Conservation (phyloP, 306 rosid genomes). For the Geum urbanum region DNA sequence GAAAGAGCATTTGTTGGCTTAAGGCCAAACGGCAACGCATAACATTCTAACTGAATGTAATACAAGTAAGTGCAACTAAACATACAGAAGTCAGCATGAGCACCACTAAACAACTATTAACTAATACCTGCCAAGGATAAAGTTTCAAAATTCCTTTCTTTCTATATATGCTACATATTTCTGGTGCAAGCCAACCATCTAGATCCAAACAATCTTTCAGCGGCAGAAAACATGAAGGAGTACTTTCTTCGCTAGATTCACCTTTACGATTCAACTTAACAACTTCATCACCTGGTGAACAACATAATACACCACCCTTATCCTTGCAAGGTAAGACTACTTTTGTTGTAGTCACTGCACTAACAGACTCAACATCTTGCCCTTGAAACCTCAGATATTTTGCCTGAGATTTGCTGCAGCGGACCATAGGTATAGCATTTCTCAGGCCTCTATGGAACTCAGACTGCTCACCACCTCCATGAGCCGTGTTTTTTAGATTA, state of each 20-base stretch:
- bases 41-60: not conserved
- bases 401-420: constrained; percentile 26
- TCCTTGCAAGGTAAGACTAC: constrained; percentile 24
- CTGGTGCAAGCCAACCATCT: constrained; percentile 75
- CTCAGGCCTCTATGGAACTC: constrained; percentile 22
- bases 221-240: constrained; percentile 65
- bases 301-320: constrained; percentile 34
- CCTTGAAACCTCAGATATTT: constrained; percentile 32
- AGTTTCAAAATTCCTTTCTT: constrained; percentile 78
- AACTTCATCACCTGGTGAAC: constrained; percentile 39
- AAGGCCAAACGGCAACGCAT: constrained; percentile 1
- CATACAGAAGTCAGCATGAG: not conserved
- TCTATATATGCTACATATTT: constrained; percentile 73
- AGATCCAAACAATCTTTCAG: constrained; percentile 52
- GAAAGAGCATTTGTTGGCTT: constrained; percentile 6
- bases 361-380: constrained; percentile 32
- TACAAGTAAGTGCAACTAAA: not conserved
- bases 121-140: constrained; percentile 84
- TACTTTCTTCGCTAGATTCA: constrained; percentile 42
- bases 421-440: constrained; percentile 11
- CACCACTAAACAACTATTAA: constrained; percentile 13
- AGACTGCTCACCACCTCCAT: constrained; percentile 31
- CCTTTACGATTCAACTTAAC: constrained; percentile 28
- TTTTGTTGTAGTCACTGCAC: constrained; percentile 28
- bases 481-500: constrained; percentile 27